Evolutionary conservation across 371 early-diverging fungal species (phyloP).

Genomic region (Batrachochytrium dendrobatidis): DNA sequence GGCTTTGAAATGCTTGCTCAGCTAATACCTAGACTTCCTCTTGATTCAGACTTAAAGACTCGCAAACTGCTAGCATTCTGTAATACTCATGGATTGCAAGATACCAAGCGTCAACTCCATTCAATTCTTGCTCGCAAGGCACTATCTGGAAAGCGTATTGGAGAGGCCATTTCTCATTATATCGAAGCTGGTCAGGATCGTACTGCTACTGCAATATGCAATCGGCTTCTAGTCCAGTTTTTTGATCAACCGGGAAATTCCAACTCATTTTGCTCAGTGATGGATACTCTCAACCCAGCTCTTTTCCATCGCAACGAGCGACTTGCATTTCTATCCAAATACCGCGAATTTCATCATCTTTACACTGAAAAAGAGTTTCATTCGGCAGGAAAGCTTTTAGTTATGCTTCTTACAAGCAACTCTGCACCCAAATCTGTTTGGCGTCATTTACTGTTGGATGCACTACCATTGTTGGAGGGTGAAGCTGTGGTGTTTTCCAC

Average conservation of each 20-base stretch:
- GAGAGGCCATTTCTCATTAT: constrained; percentile 20
- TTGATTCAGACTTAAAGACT: constrained; percentile 9
- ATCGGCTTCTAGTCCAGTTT: constrained; percentile 13
- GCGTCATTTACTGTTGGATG: constrained; percentile 16
- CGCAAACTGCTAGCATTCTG: constrained; percentile 18
- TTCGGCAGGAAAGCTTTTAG: constrained; percentile 15
- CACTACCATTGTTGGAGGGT: constrained; percentile 19
- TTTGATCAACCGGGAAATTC: too few species aligned
- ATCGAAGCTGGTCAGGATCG: constrained; percentile 11
- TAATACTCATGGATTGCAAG: constrained; percentile 12
- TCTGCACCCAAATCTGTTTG: constrained; percentile 16
- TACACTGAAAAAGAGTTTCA: constrained; percentile 7
- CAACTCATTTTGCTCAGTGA: too few species aligned
- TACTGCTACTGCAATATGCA: constrained; percentile 10
- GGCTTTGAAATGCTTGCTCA: constrained; percentile 10
- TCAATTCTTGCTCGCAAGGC: constrained; percentile 7
- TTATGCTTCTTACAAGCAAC: constrained; percentile 11
- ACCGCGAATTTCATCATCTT: constrained; percentile 20
- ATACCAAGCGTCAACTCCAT: constrained; percentile 9
- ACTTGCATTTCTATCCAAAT: constrained; percentile 17
- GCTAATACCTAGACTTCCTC: constrained; percentile 12
- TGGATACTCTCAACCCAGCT: background rate
- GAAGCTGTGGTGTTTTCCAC: constrained; percentile 19
- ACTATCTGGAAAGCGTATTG: constrained; percentile 8
- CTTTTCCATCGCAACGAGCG: constrained; percentile 4